phyloP scores from a whole-genome alignment of 129 eudicot genomes.

The Saposhnikovia divaricata region DNA sequence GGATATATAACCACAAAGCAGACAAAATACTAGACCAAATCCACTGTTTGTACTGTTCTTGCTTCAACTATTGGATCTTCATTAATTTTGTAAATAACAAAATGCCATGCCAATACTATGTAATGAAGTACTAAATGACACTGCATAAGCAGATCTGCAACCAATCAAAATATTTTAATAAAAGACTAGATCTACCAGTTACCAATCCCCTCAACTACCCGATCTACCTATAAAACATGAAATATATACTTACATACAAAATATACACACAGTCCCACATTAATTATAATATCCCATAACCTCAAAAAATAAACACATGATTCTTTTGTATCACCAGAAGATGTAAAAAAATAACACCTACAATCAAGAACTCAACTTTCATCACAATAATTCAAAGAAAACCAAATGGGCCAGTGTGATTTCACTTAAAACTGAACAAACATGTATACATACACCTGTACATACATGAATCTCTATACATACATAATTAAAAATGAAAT shows the following conservation, averaged over 20 bases:
- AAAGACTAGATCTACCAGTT: constrained; percentile 27
- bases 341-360: not conserved
- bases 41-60: not conserved
- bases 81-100: not conserved
- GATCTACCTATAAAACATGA: constrained; percentile 9
- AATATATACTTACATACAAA: not conserved
- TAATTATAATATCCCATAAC: too few relatives aligned
- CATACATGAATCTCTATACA: not conserved
- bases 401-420: not conserved
- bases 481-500: not conserved
- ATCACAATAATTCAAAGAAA: not conserved
- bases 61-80: not conserved
- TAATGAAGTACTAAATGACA: not conserved
- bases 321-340: not conserved
- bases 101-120: not conserved
- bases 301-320: not conserved
- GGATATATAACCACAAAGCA: not conserved
- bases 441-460: not conserved
- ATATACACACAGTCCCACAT: not conserved
- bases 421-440: not conserved
- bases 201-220: constrained; percentile 20
- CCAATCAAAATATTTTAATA: constrained; percentile 6
- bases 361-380: not conserved
- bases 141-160: constrained; percentile 20
- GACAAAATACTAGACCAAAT: not conserved